Base-by-base conservation (phyloP, 2,329 filamentous ascomycete species). In the Ascochyta clinopodiicola region DNA sequence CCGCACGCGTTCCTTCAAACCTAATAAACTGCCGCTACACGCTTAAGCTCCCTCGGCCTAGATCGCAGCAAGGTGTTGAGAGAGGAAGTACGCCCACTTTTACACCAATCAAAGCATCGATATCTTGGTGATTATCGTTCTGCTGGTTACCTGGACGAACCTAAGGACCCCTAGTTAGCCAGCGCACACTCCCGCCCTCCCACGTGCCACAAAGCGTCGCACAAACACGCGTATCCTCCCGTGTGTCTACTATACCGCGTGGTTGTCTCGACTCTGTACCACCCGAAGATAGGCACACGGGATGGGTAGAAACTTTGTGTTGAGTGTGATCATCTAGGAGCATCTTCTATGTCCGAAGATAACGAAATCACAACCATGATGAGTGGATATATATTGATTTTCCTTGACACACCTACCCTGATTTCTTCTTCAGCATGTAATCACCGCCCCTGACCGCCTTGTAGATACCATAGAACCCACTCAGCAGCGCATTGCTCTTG, bases 381-480 rank as follows among this genome's bases (percentile, higher is more conserved):
- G 32, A n/a, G 5, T 12, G 6, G 27, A 10, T 12, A 12, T 3
- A 12, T 1, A 10, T 29, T 29, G 27, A 3, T 9, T 29, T 12
- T 4, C 9, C 10, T 12, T 12, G 10, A 12, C 10, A 10, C 36
- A 21, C 4, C 19, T 19, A 56, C 8, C 6, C 44, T n/a, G 6
- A 52, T 53, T 70, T 67, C 52, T 66, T 69, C 53, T 63, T 62
- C 36, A 75, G 31, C 38, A 75, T 52, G 29, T 73, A 75, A 36
- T 75, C 72, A 5, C 66, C 68, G 0, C 72, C 71, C 19, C 57
- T 44, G 1, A 76, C 38, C 39, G 74, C 72, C 52, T 72, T 75
- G n/a, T 64, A 69, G 2, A 77, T 67, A 1, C 76, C 76, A 63
- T 77, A 78, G 13, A 77, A 31, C 0, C 75, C 76, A 32, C 71